Evolutionary conservation across 192 early-diverging fungal species (phyloP).

Genomic region (Backusella tuberculispora): DNA sequence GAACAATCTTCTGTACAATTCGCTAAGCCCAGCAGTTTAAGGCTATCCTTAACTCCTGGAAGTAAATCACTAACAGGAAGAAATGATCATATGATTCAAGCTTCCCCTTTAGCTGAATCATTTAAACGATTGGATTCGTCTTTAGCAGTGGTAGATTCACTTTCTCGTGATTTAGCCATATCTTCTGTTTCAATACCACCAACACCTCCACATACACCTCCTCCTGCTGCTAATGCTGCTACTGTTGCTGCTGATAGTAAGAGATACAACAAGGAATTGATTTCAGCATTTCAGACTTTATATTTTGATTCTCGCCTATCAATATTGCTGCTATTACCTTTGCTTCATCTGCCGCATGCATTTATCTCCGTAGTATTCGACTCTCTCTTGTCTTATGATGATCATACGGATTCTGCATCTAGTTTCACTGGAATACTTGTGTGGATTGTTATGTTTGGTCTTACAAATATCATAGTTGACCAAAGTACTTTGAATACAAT

Average conservation of each 20-base stretch:
- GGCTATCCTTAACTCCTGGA: slow-evolving; percentile 8
- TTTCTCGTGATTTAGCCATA: slow-evolving; percentile 34
- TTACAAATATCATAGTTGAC: slow-evolving; percentile 20
- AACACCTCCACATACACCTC: neutral
- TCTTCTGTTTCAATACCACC: neutral
- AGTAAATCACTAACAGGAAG: neutral
- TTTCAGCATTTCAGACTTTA: neutral
- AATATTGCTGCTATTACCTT: neutral
- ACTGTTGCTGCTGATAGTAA: neutral
- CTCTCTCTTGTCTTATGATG: neutral
- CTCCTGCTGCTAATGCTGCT: neutral
- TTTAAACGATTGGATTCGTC: slow-evolving; percentile 33
- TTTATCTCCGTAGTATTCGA: slow-evolving; percentile 18
- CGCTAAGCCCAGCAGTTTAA: neutral
- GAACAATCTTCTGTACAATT: neutral
- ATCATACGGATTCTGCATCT: neutral
- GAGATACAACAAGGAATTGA: neutral
- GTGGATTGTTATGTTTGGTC: slow-evolving; percentile 14
- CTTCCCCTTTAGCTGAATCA: slow-evolving; percentile 20
- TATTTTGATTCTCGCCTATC: slow-evolving; percentile 17
- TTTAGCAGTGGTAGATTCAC: slow-evolving; percentile 34
- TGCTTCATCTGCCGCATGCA: slow-evolving; percentile 24
- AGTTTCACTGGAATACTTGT: slow-evolving; percentile 16
- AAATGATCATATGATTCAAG: neutral
- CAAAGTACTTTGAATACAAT: neutral